Evolutionary conservation across 352 stramenopile genomes (phyloP), one percentile per base, ranked within the genome.

Genomic region (Phytopythium chamaehyphon): DNA sequence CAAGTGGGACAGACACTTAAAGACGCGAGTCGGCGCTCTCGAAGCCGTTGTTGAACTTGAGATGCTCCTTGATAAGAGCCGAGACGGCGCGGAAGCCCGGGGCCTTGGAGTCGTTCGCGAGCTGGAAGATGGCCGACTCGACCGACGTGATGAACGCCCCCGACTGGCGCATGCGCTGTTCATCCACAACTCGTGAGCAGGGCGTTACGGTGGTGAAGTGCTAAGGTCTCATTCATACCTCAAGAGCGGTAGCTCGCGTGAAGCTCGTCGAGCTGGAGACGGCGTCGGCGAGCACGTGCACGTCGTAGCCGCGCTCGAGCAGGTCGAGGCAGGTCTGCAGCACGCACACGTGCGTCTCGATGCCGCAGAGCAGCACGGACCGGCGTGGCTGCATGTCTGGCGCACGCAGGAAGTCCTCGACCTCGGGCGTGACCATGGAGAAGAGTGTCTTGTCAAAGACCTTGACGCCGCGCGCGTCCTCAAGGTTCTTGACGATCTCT

Each of bases 381-480:
- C 73, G 90, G 61, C 75, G 77, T 49, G 80, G 58, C 18, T 59
- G 56, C 48, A 73, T 66, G 36, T 61, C 61, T 14, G 37, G 53
- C 23, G 69, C 53, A 19, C 21, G 10, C 35, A 99, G 55, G 57
- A 98, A 73, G 24, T 66, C 55, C 26, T 83, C 69, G 12, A 98
- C 89, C 55, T 99, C 94, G 22, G 77, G 66, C n/a, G 95, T 98
- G 37, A 98, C 68, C 97, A 99, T 99, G 15, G 88, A 98, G 71
- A 99, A 99, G 51, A 96, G 77, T 65, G 96, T 98, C 83, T 99
- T 99, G 75, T 98, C 91, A 56, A 98, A 98, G 4, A 91, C 75
- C 23, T 79, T 82, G 36, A 76, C 56, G 46, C 69, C 62, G 22
- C 67, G 53, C 39, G 69, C 59, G 37, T 68, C 57, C 19, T 71